A percentile compares a stretch with the other conserved stretches of the same genome.
Conservation (phyloP, 108 stramenopile species). For the Cylindrotheca fusiformis region DNA sequence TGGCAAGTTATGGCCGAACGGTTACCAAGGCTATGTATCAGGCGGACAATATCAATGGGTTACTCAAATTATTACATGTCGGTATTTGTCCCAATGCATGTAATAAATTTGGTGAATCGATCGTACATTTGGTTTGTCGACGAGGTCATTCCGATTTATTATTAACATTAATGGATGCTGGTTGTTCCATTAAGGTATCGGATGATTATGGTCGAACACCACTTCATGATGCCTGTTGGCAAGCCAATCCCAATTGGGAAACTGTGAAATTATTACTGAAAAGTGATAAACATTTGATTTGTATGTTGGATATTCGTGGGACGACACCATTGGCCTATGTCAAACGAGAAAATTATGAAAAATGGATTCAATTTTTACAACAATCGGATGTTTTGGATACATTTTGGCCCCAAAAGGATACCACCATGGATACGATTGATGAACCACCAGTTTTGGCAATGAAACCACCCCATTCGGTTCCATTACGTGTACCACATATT, state of each 20-base stretch:
- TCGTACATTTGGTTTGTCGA: slow-evolving; percentile 75
- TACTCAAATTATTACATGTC: slow-evolving; percentile 41
- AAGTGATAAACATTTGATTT: slow-evolving; percentile 46
- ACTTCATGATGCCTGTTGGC: slow-evolving; percentile 85
- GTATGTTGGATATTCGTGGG: slow-evolving; percentile 55
- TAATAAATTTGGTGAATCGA: slow-evolving; percentile 78
- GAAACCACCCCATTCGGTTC: slow-evolving; percentile 31
- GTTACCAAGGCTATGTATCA: slow-evolving; percentile 60
- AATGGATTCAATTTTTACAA: slow-evolving; percentile 64
- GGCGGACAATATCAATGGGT: slow-evolving; percentile 38
- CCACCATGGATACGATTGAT: slow-evolving; percentile 19
- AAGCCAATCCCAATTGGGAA: slow-evolving; percentile 47
- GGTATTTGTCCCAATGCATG: slow-evolving; percentile 80
- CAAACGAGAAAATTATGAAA: slow-evolving; percentile 53
- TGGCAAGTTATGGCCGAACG: slow-evolving; percentile 62
- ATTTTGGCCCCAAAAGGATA: slow-evolving; percentile 51
- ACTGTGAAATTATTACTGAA: slow-evolving; percentile 42
- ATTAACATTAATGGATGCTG: slow-evolving; percentile 41
- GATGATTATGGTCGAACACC: slow-evolving; percentile 85
- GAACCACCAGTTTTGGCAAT: slow-evolving; percentile 19
- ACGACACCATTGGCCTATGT: slow-evolving; percentile 67
- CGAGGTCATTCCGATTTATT: slow-evolving; percentile 51
- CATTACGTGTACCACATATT: slow-evolving; percentile 23
- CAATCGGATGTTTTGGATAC: slow-evolving; percentile 26
- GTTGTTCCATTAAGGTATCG: slow-evolving; percentile 46